Percentiles rank a stretch among this genome's conserved stretches.
These are phyloP conservation scores for Hypoxylon sp. DNA, from an alignment of 2,329 filamentous ascomycete genomes.

Conservation along the genomic window DNA sequence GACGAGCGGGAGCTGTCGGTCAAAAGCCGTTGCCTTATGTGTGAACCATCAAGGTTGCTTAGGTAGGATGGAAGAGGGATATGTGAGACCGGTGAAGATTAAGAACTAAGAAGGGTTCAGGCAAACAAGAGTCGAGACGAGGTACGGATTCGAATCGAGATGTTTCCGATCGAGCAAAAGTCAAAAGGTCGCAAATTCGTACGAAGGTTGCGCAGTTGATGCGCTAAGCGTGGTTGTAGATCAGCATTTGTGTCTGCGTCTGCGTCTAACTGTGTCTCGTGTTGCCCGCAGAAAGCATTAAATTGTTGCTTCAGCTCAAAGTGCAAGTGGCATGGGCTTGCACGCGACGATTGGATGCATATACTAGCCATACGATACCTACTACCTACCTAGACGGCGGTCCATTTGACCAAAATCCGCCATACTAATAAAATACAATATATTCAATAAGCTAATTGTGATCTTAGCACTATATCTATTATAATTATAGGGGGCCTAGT, in stretches of 20 bases:
- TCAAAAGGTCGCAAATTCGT: conserved; percentile 8
- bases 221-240: conserved; percentile 11
- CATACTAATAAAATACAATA: too few relatives aligned
- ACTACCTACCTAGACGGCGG: too few relatives aligned
- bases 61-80: conserved; percentile 1
- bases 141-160: not conserved
- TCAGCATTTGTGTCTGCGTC: conserved; percentile 14
- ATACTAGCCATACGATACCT: too few relatives aligned
- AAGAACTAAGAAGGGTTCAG: not conserved
- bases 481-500: too few relatives aligned
- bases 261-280: conserved; percentile 28
- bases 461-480: too few relatives aligned
- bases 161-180: not conserved
- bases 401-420: too few relatives aligned
- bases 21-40: conserved; percentile 42
- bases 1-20: conserved; percentile 42
- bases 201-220: not conserved
- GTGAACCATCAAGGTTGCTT: conserved; percentile 44
- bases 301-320: conserved; percentile 31
- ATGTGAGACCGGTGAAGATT: not conserved
- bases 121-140: not conserved
- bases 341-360: conserved; percentile 38
- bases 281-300: conserved; percentile 25
- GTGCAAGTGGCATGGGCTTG: conserved; percentile 19
- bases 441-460: too few relatives aligned